Conservation (phyloP, 148 eudicot genomes). For the Agrostemma githago region DNA sequence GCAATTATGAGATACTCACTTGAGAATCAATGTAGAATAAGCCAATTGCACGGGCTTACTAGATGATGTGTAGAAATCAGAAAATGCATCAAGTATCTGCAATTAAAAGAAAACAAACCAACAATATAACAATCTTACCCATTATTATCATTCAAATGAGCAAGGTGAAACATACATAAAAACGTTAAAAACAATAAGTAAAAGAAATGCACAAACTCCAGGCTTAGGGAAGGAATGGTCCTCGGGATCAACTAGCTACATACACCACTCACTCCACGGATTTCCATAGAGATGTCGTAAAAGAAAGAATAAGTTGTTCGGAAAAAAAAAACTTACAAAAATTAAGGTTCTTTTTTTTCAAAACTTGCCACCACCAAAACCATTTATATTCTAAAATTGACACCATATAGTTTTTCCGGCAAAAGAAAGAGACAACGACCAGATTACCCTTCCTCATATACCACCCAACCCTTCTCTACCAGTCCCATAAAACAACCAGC, state of each 20-base stretch:
- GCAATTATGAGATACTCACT: conserved; percentile 47
- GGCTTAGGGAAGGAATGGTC: background rate
- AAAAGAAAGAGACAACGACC: too few relatives aligned
- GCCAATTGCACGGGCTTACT: conserved; percentile 85
- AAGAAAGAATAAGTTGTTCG: background rate
- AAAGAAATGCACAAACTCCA: background rate
- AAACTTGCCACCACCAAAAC: too few relatives aligned
- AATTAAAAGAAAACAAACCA: conserved; percentile 17
- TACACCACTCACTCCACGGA: background rate
- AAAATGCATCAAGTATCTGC: conserved; percentile 86
- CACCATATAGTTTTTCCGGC: too few relatives aligned
- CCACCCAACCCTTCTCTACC: too few relatives aligned
- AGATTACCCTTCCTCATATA: too few relatives aligned
- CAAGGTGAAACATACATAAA: background rate
- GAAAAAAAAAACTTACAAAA: too few relatives aligned
- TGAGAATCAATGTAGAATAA: conserved; percentile 84
- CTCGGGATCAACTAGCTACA: background rate
- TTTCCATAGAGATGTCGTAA: background rate
- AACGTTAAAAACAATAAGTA: background rate
- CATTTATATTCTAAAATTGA: too few relatives aligned
- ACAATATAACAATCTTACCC: background rate
- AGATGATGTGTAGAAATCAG: conserved; percentile 58
- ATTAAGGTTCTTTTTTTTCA: too few relatives aligned
- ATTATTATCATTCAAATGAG: background rate
- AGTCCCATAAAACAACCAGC: too few relatives aligned